Base-by-base conservation (phyloP, 1,284 basidiomycete genomes). In the Marasmius oreades region DNA sequence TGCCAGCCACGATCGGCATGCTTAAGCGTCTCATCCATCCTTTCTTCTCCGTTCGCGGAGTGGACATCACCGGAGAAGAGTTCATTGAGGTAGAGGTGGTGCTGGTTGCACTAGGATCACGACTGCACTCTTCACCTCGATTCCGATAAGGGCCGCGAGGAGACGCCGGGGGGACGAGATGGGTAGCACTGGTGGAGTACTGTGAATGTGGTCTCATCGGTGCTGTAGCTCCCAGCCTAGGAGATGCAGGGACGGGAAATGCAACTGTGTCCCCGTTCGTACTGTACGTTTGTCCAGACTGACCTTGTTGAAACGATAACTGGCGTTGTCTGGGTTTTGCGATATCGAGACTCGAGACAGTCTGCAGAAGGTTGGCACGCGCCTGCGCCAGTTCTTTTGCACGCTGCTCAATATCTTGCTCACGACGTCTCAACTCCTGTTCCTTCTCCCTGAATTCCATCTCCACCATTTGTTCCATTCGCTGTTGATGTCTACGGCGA, bases 11-110 rank as follows among this genome's bases (percentile, higher is more conserved):
- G 1, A 80, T 80, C 1, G 88, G 88, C 86, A 90, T 88, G 63
- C 88, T 91, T 57, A 91, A 67, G 55, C 88, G 74, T 37, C 86
- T 73, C 60, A 90, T 88, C 88, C 89, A 91, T 0, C 85, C 80
- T 62, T 80, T 86, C 48, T 12, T 77, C 76, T 20, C 76, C 73
- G 48, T 68, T 16, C 70, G 69, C 2, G 73, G 70, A 1, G 70
- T 66, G 16, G 66, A 61, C 20, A 61, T 59, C 20, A 59, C 64
- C 16, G 72, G 62, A 12, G 53, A 28, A 22, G 11, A 39, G 54
- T 59, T 20, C 46, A 67, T 70, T 70, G 86, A 86, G 62, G 82
- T 81, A 50, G 71, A 67, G 22, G 77, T 72, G 53, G 66, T 48
- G 55, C 47, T 65, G 44, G 51, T 42, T 37, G 16, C 56, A 55